Evolutionary conservation across 139 green algal genomes (phyloP), one percentile per base, ranked within the genome.

Genomic region (Chlorella sp.): DNA sequence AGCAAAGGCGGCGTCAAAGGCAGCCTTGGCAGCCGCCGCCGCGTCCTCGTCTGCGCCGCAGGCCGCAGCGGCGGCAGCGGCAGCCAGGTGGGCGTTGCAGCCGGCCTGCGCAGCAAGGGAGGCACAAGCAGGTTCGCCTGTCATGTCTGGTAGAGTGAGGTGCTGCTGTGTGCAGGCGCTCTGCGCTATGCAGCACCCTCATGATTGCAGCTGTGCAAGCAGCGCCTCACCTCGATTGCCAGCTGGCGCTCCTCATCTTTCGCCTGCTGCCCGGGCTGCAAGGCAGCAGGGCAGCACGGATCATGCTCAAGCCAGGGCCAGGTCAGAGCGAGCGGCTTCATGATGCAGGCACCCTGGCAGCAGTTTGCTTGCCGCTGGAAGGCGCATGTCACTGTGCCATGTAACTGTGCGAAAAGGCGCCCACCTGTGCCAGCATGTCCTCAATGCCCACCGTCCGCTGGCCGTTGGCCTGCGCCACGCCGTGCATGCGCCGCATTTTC

Each of bases 401-500:
- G n/a, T n/a, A n/a, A n/a, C n/a, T n/a, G 30, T 23, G 11, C 4
- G 3, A 30, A 23, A 3, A 3, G 34, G 2, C 4, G 20, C 72
- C 23, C 20, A 64, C 78, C 78, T 83, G 44, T 1, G 80, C 67
- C 28, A 90, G 28, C 69, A 88, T 65, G 47, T 78, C 47, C 0
- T 86, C 82, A n/a, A 90, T 78, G 55, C 62, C 56, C 16, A 90
- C 71, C 7, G 74, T 76, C 60, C 81, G 82, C 57, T 82, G 75
- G 44, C 82, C 82, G 44, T 90, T 90, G 69, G 82, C 87, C 55
- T 86, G 38, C 1, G 74, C 73, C 36, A 88, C 87, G 57, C 56
- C 57, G 64, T 90, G 87, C 87, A 88, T 15, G n/a, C 76, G 69
- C 3, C 82, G 82, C 68, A 90, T 86, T 78, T 87, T 87, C 44